Evolutionary conservation across 2,329 filamentous ascomycete genomes (phyloP).

Genomic region (Pestalotiopsis sp.): DNA sequence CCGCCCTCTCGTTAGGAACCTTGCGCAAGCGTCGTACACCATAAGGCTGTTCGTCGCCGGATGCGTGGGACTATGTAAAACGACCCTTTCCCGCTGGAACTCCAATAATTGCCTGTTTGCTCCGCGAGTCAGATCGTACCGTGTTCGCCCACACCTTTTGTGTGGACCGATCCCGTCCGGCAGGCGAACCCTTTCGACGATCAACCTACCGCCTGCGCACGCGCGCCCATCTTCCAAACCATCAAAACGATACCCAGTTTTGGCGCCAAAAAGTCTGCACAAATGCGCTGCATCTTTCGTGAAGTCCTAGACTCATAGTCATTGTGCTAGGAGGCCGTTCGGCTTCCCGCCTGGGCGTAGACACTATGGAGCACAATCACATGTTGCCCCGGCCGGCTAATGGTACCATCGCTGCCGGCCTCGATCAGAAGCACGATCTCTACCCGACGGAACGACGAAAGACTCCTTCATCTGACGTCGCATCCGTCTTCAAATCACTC

Average conservation of each 20-base stretch:
- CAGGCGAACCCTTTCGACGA: neutral
- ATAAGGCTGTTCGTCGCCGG: neutral
- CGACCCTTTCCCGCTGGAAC: neutral
- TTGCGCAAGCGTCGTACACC: slow-evolving; percentile 1
- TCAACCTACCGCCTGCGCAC: neutral
- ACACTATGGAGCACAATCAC: slow-evolving; percentile 44
- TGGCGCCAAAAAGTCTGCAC: slow-evolving; percentile 10
- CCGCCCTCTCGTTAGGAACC: neutral
- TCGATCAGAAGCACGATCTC: slow-evolving; percentile 15
- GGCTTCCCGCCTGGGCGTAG: slow-evolving; percentile 13
- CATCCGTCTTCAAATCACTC: slow-evolving; percentile 24
- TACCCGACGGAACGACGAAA: slow-evolving; percentile 23
- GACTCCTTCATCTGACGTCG: slow-evolving; percentile 20
- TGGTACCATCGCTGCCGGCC: slow-evolving; percentile 20
- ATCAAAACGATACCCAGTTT: slow-evolving; percentile 7
- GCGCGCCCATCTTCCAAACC: slow-evolving; percentile 3
- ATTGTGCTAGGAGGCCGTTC: slow-evolving; percentile 19
- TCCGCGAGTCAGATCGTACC: slow-evolving; percentile 9
- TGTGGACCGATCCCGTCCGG: neutral
- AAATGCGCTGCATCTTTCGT: slow-evolving; percentile 12
- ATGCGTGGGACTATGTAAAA: slow-evolving; percentile 7
- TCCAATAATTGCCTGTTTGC: neutral
- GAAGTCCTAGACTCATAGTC: slow-evolving; percentile 5
- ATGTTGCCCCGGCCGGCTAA: slow-evolving; percentile 40
- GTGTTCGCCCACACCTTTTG: neutral